Conservation (phyloP, 495 filamentous ascomycete genomes). For the Parathielavia appendiculata region DNA sequence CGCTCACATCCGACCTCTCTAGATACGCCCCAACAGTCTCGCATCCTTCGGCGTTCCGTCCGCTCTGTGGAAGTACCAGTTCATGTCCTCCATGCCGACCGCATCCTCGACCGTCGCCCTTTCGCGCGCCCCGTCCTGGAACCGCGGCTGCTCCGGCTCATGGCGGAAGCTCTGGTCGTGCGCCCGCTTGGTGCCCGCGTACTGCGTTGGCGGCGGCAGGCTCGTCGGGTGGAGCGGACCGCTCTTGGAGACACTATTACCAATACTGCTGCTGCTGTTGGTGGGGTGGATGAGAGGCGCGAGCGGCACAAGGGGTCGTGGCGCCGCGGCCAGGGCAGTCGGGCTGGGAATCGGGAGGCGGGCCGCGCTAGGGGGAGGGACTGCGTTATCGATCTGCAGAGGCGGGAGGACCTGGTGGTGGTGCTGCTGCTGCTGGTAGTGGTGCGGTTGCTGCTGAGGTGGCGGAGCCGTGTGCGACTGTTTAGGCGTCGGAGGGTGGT, state of each 20-base stretch:
- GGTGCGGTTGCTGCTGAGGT: background rate
- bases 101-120: constrained; percentile 19
- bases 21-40: background rate
- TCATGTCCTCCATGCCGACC: background rate
- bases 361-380: background rate
- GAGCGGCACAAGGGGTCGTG: background rate
- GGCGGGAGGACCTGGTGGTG: constrained; percentile 18
- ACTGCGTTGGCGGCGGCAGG: constrained; percentile 14
- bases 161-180: constrained; percentile 27
- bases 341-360: constrained; percentile 19
- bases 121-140: constrained; percentile 30
- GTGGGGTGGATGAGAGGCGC: background rate
- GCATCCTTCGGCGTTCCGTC: constrained; percentile 8
- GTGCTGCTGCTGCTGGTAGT: too few relatives aligned
- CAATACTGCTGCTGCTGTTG: background rate
- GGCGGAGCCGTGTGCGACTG: constrained; percentile 5
- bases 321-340: background rate
- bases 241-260: background rate
- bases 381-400: constrained; percentile 17
- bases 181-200: constrained; percentile 31
- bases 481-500: constrained; percentile 5
- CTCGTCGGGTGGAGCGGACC: constrained; percentile 16
- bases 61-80: constrained; percentile 23
- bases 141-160: constrained; percentile 16
- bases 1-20: background rate